Percentiles rank a stretch among this genome's conserved stretches.
Evolutionary conservation across 805 yeast species (phyloP).

Genomic region (Candida anglica): DNA sequence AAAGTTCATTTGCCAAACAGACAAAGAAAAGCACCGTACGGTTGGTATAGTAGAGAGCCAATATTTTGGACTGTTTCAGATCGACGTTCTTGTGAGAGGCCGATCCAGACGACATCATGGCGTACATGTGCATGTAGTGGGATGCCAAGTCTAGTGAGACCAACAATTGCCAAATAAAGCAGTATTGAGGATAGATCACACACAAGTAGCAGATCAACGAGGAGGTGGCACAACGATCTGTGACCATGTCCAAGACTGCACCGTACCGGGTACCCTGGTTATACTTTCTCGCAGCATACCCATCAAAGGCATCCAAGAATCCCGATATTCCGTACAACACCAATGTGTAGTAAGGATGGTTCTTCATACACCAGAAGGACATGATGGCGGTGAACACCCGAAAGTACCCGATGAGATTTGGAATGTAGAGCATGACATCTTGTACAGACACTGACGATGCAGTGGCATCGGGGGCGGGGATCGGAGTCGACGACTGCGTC

Average conservation of each 20-base stretch:
- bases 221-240: slow-evolving; percentile 95
- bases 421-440: slow-evolving; percentile 74
- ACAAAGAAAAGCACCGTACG: slow-evolving; percentile 78
- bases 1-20: slow-evolving; percentile 90
- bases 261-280: slow-evolving; percentile 91
- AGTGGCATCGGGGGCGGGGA: neutral
- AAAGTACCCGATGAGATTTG: slow-evolving; percentile 86
- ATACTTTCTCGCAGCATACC: slow-evolving; percentile 85
- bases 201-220: slow-evolving; percentile 86
- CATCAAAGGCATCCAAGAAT: slow-evolving; percentile 92
- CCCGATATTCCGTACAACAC: slow-evolving; percentile 82
- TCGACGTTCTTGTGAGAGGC: slow-evolving; percentile 80
- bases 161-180: slow-evolving; percentile 73
- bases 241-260: slow-evolving; percentile 97
- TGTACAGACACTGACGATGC: slow-evolving; percentile 26
- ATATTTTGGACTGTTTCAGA: slow-evolving; percentile 62
- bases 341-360: slow-evolving; percentile 78
- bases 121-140: slow-evolving; percentile 98
- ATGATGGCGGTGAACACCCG: slow-evolving; percentile 79
- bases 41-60: slow-evolving; percentile 84
- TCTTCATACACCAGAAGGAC: slow-evolving; percentile 77
- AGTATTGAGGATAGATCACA: slow-evolving; percentile 69
- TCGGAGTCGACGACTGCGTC: neutral
- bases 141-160: slow-evolving; percentile 85
- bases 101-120: slow-evolving; percentile 77